phyloP scores from a whole-genome alignment of 352 stramenopile species.

The Phytophthora vignae region DNA sequence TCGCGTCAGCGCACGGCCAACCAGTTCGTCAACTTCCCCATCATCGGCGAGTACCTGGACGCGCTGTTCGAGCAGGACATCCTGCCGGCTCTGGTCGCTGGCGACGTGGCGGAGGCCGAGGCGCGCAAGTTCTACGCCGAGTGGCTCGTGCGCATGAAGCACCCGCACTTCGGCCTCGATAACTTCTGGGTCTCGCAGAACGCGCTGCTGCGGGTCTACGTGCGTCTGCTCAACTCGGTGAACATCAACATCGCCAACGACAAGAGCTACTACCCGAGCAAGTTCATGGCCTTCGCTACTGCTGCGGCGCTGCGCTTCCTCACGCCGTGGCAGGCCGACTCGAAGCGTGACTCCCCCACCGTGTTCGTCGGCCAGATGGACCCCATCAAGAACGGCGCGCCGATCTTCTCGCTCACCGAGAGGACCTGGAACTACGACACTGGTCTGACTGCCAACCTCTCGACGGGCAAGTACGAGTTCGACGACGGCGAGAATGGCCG shows the following conservation, averaged over 20 bases:
- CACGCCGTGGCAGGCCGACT: conserved; percentile 52
- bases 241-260: conserved; percentile 29
- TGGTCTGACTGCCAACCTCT: conserved; percentile 52
- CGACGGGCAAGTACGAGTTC: conserved; percentile 73
- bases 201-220: conserved; percentile 62
- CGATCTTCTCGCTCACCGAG: conserved; percentile 40
- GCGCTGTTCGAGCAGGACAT: conserved; percentile 85
- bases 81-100: conserved; percentile 49
- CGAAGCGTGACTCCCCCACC: conserved; percentile 24
- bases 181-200: conserved; percentile 96
- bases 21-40: conserved; percentile 38
- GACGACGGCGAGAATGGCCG: conserved; percentile 48
- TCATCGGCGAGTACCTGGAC: conserved; percentile 81
- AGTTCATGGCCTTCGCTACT: conserved; percentile 63
- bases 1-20: conserved; percentile 44
- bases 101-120: conserved; percentile 38
- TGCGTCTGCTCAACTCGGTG: conserved; percentile 53
- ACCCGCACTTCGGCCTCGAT: conserved; percentile 90
- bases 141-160: conserved; percentile 87
- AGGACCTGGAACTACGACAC: conserved; percentile 63
- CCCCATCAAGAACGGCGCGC: conserved; percentile 46
- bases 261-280: conserved; percentile 36
- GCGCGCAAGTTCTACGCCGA: conserved; percentile 72
- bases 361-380: conserved; percentile 67
- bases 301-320: conserved; percentile 61